phyloP scores from a whole-genome alignment of 148 eudicot species.

The Rhododendron mucronatum region DNA sequence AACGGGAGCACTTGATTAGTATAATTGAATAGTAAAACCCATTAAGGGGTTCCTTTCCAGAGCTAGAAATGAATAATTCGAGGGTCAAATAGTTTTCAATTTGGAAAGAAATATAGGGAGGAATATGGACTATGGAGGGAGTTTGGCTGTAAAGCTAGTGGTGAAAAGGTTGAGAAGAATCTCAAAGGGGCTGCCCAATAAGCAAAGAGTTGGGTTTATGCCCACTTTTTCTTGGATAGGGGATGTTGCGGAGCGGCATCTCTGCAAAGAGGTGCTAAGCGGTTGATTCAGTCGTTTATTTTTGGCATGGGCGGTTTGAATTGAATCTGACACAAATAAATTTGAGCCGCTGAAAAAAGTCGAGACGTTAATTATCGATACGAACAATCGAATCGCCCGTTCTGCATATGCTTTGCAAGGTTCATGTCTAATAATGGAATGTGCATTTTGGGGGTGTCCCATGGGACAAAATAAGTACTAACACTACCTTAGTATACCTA shows the following conservation, averaged over 20 bases:
- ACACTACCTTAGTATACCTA: background rate
- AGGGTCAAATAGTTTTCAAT: background rate
- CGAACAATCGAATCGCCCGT: too few relatives aligned
- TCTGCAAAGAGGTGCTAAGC: too few relatives aligned
- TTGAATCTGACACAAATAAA: too few relatives aligned
- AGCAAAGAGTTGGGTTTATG: background rate
- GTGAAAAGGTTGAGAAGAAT: background rate
- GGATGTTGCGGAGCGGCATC: too few relatives aligned
- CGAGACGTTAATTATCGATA: too few relatives aligned
- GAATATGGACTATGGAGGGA: background rate
- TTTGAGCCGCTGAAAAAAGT: too few relatives aligned
- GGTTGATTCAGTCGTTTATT: too few relatives aligned
- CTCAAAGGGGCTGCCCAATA: background rate
- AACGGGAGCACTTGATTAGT: background rate
- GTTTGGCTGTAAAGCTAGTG: slow-evolving; percentile 3
- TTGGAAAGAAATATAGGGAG: background rate
- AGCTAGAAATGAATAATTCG: background rate
- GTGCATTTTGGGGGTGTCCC: background rate
- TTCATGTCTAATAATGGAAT: slow-evolving; percentile 3
- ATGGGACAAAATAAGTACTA: background rate
- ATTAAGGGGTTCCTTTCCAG: background rate
- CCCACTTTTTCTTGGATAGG: background rate
- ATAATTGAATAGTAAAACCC: background rate
- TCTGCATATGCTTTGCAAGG: too few relatives aligned
- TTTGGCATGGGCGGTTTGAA: too few relatives aligned